phyloP scores from a whole-genome alignment of 2,329 filamentous ascomycete genomes.

The Bisporella sp. region DNA sequence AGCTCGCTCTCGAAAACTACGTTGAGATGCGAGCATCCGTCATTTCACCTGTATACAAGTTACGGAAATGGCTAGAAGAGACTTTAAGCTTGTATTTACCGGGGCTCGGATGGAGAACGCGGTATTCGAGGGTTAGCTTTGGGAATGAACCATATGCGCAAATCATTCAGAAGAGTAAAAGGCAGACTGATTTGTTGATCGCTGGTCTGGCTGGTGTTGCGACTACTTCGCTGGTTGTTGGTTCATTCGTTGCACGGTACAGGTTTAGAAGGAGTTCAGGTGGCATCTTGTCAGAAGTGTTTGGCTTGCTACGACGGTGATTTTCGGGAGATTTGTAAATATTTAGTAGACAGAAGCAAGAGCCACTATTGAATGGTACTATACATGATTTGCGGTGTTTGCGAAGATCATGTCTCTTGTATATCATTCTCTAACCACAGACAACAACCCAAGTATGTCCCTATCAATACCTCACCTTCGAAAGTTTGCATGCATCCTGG shows the following conservation, averaged over 20 bases:
- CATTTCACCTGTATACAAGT: constrained; percentile 65
- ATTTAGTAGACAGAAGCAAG: too few relatives aligned
- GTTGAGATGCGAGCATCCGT: constrained; percentile 89
- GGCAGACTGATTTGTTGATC: constrained; percentile 46
- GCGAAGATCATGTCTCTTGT: too few relatives aligned
- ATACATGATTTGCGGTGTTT: too few relatives aligned
- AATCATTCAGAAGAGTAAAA: constrained; percentile 61
- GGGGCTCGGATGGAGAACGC: constrained; percentile 77
- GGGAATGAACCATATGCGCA: constrained; percentile 87
- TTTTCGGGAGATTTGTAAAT: too few relatives aligned
- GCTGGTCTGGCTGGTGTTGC: constrained; percentile 13
- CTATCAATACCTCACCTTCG: background rate
- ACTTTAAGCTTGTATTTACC: constrained; percentile 70
- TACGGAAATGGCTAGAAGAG: constrained; percentile 85
- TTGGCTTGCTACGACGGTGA: background rate
- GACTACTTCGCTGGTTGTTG: constrained; percentile 13
- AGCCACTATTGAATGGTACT: too few relatives aligned
- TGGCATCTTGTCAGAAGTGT: background rate
- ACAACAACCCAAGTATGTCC: background rate
- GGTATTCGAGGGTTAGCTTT: constrained; percentile 90
- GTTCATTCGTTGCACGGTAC: constrained; percentile 11
- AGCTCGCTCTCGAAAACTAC: constrained; percentile 86
- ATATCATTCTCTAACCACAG: too few relatives aligned
- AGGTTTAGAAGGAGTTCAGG: constrained; percentile 7
- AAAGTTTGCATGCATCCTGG: too few relatives aligned